Base-by-base conservation (phyloP, 2,329 filamentous ascomycete genomes). In the Colletotrichum zoysiae region DNA sequence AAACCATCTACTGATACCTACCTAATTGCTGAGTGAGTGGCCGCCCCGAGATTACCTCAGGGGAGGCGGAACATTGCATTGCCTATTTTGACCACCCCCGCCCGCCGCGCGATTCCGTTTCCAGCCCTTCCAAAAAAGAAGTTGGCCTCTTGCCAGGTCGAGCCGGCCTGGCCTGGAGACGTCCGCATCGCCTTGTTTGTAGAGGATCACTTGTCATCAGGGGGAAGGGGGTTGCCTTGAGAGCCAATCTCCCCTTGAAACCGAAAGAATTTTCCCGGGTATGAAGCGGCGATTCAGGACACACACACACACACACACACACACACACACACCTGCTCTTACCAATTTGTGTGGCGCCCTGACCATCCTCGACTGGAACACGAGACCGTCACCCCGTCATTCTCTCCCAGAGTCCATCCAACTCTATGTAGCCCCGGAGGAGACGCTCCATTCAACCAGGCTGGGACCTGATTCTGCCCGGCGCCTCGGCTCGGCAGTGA, bases 181-280 rank as follows among this genome's bases (percentile, higher is more conserved):
- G 2, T 35, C 26, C 26, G 16, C 44, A 18, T 53, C n/a, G 16
- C 59, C 14, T 40, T 26, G 30, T n/a, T 12, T 30, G 30, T 26
- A 12, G 44, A n/a, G 20, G 30, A 9, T 9, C 35, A 38, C 42
- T 26, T 57, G 65, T 30, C 42, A 16, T 23, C 56, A 23, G 33
- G 65, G 48, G 20, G 40, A 3, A 14, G 48, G 20, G 40, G 40
- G 40, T 7, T 70, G 44, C 50, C 56, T 14, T 23, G 33, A 20
- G 23, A 30, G 53, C 64, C 4, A 71, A 64, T 71, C 30, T 64
- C 69, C 65, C 65, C 48, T 71, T 71, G 65, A 71, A 71, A 71
- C 65, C 38, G 23, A 69, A 51, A 71, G 69, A 68, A 63, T 59
- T 64, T 71, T 59, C 23, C 38, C 30, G 46, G 44, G 46, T 38